phyloP scores from a whole-genome alignment of 768 basidiomycete species.

The Mycena amicta region DNA sequence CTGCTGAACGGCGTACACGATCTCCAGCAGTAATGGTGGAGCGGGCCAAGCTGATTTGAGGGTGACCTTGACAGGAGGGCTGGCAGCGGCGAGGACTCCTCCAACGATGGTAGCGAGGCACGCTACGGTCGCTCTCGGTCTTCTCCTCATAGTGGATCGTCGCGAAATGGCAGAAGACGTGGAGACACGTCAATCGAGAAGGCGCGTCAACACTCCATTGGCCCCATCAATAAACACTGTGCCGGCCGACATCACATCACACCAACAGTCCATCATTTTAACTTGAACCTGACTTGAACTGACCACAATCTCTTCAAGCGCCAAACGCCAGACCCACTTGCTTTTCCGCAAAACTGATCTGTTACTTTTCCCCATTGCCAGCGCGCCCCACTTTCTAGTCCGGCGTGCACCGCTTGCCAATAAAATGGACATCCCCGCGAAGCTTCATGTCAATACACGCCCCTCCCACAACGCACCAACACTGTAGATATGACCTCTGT shows the following conservation, averaged over 20 bases:
- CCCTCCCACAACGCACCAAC: too few species aligned
- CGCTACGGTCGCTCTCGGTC: conserved; percentile 3
- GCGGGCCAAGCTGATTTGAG: conserved; percentile 69
- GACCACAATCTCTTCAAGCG: neutral
- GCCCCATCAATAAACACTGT: neutral
- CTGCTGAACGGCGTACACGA: conserved; percentile 49
- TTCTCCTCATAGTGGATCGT: conserved; percentile 18
- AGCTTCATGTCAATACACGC: neutral
- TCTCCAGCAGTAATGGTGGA: conserved; percentile 62
- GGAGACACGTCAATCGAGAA: conserved; percentile 6
- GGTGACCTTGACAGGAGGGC: conserved; percentile 60
- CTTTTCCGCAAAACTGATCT: neutral
- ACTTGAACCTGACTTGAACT: neutral
- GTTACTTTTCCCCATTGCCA: too few species aligned
- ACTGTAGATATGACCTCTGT: neutral
- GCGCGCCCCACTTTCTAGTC: conserved; percentile 1
- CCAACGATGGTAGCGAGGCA: neutral
- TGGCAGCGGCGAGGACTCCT: conserved; percentile 14
- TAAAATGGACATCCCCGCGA: neutral
- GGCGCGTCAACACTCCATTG: neutral
- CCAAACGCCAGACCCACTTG: neutral
- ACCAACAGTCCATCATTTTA: too few species aligned
- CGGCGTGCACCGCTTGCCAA: neutral
- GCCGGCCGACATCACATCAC: too few species aligned
- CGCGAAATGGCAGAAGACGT: neutral